These are phyloP conservation scores for Diospyros lotus DNA, from an alignment of 148 eudicot genomes.

Conservation along the genomic window DNA sequence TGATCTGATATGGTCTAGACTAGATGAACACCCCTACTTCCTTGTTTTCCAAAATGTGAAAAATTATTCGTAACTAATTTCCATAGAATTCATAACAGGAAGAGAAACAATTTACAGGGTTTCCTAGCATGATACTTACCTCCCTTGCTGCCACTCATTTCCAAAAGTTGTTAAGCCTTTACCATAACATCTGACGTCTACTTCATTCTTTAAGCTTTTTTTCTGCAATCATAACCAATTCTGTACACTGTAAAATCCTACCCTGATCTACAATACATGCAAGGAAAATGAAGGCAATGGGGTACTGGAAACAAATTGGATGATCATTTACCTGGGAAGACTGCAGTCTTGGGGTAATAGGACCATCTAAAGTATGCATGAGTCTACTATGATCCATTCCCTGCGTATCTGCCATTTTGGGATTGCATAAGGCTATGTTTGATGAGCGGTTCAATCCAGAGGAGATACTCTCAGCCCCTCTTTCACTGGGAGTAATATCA, in stretches of 20 bases:
- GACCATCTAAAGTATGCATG: slow-evolving; percentile 13
- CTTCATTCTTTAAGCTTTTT: not conserved
- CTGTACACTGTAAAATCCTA: not conserved
- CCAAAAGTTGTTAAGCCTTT: not conserved
- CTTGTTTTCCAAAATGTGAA: not conserved
- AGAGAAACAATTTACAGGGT: not conserved
- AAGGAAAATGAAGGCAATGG: not conserved
- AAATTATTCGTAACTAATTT: not conserved
- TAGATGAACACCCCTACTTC: no score
- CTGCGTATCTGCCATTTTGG: slow-evolving; percentile 9
- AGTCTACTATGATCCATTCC: slow-evolving; percentile 25
- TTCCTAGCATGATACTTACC: not conserved
- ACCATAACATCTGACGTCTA: not conserved
- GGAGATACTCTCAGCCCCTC: not conserved
- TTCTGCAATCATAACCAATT: not conserved
- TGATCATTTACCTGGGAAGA: not conserved
- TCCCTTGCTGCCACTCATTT: not conserved
- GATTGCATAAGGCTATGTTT: not conserved
- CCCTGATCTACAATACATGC: not conserved
- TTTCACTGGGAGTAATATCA: slow-evolving; percentile 8
- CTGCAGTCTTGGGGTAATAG: not conserved
- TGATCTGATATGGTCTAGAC: no score
- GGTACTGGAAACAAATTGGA: not conserved
- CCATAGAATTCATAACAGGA: not conserved
- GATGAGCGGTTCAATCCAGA: not conserved